Base-by-base conservation (phyloP, 1,284 basidiomycete species). In the Leccinum huronense region DNA sequence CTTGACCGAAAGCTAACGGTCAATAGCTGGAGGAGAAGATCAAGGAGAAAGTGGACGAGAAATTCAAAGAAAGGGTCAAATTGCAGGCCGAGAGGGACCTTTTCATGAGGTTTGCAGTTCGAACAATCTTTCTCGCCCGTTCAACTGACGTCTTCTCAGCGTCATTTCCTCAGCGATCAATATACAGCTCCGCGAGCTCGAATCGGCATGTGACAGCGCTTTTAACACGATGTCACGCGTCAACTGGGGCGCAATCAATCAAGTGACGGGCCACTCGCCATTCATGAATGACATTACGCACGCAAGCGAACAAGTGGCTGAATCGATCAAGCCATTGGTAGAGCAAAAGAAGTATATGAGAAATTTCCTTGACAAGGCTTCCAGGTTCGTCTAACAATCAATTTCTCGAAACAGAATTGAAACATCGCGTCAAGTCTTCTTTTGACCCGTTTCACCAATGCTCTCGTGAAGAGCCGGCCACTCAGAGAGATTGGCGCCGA, bases 341-440 rank as follows among this genome's bases (percentile, higher is more conserved):
- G 94, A 98, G 75, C 92, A 94, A 72, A 97, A 97, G 81, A 96
- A 94, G 75, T 98, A 95, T 77, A 75, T 94, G 38, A 83, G 93
- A 63, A 98, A 95, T 76, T 89, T 95, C 74, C 87, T 95, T 60
- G 96, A 98, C 75, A 97, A 97, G 76, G 89, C 90, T 7, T 89
- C 91, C 60, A 92, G 90, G 95, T 95, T 65, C 64, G 76, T 61
- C 48, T 31, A 36, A 27, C 57, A 61, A 36, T 61, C 31, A 55
- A 40, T 58, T 48, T 30, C 56, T 9, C 9, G 14, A 53, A 60
- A 36, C 31, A 14, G 55, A n/a, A 48, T 48, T 34, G 9, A 61
- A 59, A 62, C 38, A 30, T 33, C 59, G 59, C 48, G 23, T 8
- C 67, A 97, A 23, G 95, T 62, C 80, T 94, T 36, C 78, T 97